phyloP scores from a whole-genome alignment of 2,329 filamentous ascomycete genomes.

The Colletotrichum simmondsii region DNA sequence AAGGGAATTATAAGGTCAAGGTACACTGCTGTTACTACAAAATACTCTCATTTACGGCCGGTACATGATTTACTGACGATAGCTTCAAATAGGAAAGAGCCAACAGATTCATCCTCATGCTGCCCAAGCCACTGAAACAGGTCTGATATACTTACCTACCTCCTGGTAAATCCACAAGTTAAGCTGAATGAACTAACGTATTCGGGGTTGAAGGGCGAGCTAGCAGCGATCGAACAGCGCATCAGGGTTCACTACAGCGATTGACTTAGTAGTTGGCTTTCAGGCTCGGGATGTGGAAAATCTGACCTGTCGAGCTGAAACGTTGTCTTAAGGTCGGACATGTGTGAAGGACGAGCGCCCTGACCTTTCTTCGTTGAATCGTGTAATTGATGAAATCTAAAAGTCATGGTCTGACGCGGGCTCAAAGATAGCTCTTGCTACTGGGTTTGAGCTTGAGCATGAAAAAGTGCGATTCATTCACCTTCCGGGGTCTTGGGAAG shows the following conservation, averaged over 20 bases:
- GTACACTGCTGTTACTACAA: neutral
- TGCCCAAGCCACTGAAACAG: neutral
- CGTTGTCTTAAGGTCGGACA: neutral
- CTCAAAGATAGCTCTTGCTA: neutral
- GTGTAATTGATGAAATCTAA: neutral
- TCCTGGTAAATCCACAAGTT: neutral
- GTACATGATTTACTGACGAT: neutral
- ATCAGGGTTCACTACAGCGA: conserved; percentile 5
- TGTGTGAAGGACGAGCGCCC: neutral
- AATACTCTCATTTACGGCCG: neutral
- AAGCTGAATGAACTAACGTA: neutral
- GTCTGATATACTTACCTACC: neutral
- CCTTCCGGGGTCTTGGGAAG: neutral
- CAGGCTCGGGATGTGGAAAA: neutral
- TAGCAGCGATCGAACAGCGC: conserved; percentile 1
- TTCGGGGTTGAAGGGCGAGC: neutral
- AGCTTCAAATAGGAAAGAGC: neutral
- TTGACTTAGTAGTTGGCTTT: neutral
- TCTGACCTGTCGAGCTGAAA: neutral
- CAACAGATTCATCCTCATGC: conserved; percentile 4
- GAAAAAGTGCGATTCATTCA: neutral
- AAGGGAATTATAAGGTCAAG: conserved; percentile 6
- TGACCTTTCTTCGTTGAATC: neutral
- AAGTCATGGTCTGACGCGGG: neutral
- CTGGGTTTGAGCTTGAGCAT: neutral